Base-by-base conservation (phyloP, 805 yeast species). In the Saccharomycopsis sp. region DNA sequence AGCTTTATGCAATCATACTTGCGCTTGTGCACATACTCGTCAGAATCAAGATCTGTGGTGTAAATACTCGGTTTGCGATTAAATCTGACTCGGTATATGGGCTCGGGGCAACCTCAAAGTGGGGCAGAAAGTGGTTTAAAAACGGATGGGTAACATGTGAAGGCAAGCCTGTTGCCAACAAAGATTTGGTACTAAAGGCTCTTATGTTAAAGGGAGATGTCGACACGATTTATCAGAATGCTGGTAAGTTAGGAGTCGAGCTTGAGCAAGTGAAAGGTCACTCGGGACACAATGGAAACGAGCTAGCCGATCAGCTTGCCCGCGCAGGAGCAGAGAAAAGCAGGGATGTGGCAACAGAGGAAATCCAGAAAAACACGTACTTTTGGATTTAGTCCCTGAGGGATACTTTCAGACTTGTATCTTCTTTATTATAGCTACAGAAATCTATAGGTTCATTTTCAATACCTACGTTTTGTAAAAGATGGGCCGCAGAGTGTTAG, bases 241-340 rank as follows among this genome's bases (percentile, higher is more conserved):
- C n/a, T n/a, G 44, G 63, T 3, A 62, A 20, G 7, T 15, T 16
- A 18, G 57, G 68, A 0, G 71, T 89, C 24, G 66, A 70, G 2
- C 66, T 90, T 24, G 68, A 66, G 2, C 83, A 92, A 74, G 92
- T 89, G 2, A 74, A 72, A 58, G 97, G 92, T 0, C 97, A 91
- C 68, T 69, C 75, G 16, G 91, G 89, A 0, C 70, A 73, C 41
- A 68, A 65, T 12, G 97, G 97, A 0, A 91, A 91, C 66, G 90
- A 83, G 60, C 73, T 67, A 65, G 97, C 97, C 0, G 97, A 91
- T 67, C 66, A 66, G 53, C 71, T 91, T 52, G 97, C 97, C 1
- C 84, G 78, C 57, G 54, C 63, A 16, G 94, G 88, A 8, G 85
- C 84, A 15, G 75, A 73, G 56, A 62, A 62, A 50, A 40, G n/a